Conservation (phyloP, 768 basidiomycete species). For the Paxillus involutus region DNA sequence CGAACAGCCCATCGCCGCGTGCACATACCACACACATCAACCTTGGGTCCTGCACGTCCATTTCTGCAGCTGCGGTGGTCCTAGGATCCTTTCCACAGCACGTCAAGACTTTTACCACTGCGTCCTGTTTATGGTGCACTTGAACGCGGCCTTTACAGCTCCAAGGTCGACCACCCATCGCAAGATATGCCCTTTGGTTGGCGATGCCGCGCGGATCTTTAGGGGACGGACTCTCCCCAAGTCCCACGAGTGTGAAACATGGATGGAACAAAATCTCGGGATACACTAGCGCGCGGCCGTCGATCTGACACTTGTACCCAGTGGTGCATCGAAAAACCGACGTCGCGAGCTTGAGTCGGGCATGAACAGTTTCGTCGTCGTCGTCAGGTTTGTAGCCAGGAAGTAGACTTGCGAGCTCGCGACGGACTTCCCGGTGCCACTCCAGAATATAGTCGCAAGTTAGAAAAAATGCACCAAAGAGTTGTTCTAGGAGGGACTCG, state of each 20-base stretch:
- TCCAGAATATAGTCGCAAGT: conserved; percentile 18
- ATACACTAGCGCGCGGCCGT: conserved; percentile 17
- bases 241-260: conserved; percentile 22
- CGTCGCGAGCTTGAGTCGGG: conserved; percentile 26
- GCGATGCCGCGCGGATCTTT: conserved; percentile 1
- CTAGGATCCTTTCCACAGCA: conserved; percentile 24
- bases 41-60: conserved; percentile 21
- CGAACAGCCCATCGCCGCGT: conserved; percentile 1
- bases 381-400: conserved; percentile 16
- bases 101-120: conserved; percentile 13
- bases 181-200: conserved; percentile 13
- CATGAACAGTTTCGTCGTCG: conserved; percentile 13
- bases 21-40: conserved; percentile 19
- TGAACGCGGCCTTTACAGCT: conserved; percentile 18
- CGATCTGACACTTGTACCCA: conserved; percentile 11
- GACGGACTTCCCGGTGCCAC: conserved; percentile 27
- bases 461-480: conserved; percentile 15
- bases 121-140: conserved; percentile 17
- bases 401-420: conserved; percentile 29
- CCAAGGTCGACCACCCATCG: conserved; percentile 26
- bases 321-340: conserved; percentile 26
- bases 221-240: conserved; percentile 6
- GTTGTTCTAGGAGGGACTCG: conserved; percentile 14
- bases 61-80: conserved; percentile 22
- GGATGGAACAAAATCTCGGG: conserved; percentile 30